These are phyloP conservation scores for Cytospora chrysosperma DNA, from an alignment of 2,329 filamentous ascomycete species.

Conservation along the genomic window DNA sequence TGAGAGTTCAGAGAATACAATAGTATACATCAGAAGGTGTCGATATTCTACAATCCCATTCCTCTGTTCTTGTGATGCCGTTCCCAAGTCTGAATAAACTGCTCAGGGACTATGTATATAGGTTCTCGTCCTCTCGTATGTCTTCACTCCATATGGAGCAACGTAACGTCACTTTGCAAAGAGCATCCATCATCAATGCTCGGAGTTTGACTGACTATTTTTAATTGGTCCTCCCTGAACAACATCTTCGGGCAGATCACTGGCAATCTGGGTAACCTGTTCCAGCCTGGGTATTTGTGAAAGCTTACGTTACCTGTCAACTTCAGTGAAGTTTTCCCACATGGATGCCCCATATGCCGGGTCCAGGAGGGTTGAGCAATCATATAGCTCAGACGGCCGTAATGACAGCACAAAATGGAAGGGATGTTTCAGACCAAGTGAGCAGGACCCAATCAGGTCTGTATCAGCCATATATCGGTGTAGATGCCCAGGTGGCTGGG, in stretches of 20 bases:
- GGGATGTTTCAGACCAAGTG: neutral
- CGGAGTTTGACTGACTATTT: no score
- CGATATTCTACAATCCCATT: no score
- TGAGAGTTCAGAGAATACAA: no score
- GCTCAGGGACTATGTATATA: no score
- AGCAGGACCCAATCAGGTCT: neutral
- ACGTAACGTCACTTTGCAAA: no score
- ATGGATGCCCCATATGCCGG: neutral
- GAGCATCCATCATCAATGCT: no score
- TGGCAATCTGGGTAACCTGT: neutral
- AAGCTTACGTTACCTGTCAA: neutral
- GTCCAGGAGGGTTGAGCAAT: slow-evolving; percentile 2
- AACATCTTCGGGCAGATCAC: neutral
- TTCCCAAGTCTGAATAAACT: no score
- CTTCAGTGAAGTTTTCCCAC: no score
- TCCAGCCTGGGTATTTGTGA: neutral
- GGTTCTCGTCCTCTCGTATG: no score
- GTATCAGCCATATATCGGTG: neutral
- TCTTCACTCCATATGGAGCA: no score
- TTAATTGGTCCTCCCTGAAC: neutral
- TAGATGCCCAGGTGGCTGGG: neutral
- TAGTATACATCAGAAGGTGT: no score
- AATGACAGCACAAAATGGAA: slow-evolving; percentile 6
- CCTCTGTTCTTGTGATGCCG: no score
- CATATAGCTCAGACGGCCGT: slow-evolving; percentile 6